These are phyloP conservation scores for Yarrowia sp. DNA, from an alignment of 805 yeast species.

Conservation along the genomic window DNA sequence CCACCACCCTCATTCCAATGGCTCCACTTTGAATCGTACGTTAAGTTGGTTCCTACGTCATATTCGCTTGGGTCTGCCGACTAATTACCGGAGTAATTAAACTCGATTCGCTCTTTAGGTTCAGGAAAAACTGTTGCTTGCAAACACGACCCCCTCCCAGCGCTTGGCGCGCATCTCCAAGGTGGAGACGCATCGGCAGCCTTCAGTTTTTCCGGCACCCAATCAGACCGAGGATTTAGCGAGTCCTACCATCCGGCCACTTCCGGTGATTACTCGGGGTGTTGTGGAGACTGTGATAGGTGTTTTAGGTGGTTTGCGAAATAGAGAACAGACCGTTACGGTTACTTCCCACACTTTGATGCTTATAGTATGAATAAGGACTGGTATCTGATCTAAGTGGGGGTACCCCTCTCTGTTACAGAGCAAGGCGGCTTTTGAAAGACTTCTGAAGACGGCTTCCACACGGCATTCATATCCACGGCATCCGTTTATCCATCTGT, in stretches of 20 bases:
- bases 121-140: slow-evolving; percentile 35
- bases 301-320: no score
- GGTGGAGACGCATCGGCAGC: slow-evolving; percentile 10
- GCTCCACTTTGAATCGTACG: background rate
- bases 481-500: no score
- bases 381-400: background rate
- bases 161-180: slow-evolving; percentile 17
- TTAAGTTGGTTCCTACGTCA: no score
- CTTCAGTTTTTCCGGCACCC: slow-evolving; percentile 16
- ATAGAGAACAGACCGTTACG: no score
- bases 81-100: slow-evolving; percentile 31
- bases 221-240: background rate
- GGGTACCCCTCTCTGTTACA: background rate
- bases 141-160: slow-evolving; percentile 31
- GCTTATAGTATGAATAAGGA: no score
- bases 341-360: no score
- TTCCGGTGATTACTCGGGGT: slow-evolving; percentile 4
- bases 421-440: background rate
- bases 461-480: no score
- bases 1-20: background rate
- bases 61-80: background rate
- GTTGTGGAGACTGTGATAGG: no score
- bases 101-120: background rate
- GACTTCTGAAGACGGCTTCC: no score
- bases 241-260: background rate